Evolutionary conservation across 2,329 filamentous ascomycete genomes (phyloP).

Genomic region (Zymoseptoria crescenta): DNA sequence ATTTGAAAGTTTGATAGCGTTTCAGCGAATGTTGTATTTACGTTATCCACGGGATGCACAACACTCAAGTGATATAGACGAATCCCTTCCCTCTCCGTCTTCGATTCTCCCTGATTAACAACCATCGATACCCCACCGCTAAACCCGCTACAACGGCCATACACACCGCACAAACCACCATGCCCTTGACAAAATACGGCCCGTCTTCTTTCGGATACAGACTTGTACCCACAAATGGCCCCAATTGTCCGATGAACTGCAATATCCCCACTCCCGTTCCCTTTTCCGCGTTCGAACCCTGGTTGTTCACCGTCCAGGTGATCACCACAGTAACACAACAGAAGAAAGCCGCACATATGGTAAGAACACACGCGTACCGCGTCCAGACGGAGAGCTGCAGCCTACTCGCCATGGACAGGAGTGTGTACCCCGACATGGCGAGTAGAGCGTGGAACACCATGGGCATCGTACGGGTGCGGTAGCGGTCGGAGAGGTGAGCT

Average conservation of each 20-base stretch:
- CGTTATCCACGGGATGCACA: no score
- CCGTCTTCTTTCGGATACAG: constrained; percentile 46
- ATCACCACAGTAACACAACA: constrained; percentile 76
- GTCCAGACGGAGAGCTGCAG: constrained; percentile 28
- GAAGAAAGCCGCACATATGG: constrained; percentile 74
- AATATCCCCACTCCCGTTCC: constrained; percentile 72
- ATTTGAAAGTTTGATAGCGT: no score
- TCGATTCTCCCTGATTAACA: constrained; percentile 31
- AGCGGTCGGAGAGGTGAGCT: constrained; percentile 62
- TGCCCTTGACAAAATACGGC: constrained; percentile 43
- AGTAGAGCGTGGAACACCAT: constrained; percentile 62
- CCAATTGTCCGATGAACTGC: constrained; percentile 74
- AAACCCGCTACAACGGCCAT: constrained; percentile 43
- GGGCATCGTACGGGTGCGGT: constrained; percentile 54
- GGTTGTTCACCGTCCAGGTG: constrained; percentile 85
- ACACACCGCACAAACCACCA: constrained; percentile 43
- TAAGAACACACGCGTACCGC: constrained; percentile 70
- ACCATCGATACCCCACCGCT: constrained; percentile 35
- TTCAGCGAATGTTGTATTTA: no score
- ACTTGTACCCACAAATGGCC: constrained; percentile 53
- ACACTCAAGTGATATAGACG: no score
- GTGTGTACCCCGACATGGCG: constrained; percentile 48
- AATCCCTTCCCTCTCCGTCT: no score
- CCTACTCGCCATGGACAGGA: constrained; percentile 38
- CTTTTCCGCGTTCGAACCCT: constrained; percentile 58